Percentiles rank a stretch among this genome's conserved stretches.
phyloP scores from a whole-genome alignment of 768 basidiomycete species.

The Mrakia blollopis region DNA sequence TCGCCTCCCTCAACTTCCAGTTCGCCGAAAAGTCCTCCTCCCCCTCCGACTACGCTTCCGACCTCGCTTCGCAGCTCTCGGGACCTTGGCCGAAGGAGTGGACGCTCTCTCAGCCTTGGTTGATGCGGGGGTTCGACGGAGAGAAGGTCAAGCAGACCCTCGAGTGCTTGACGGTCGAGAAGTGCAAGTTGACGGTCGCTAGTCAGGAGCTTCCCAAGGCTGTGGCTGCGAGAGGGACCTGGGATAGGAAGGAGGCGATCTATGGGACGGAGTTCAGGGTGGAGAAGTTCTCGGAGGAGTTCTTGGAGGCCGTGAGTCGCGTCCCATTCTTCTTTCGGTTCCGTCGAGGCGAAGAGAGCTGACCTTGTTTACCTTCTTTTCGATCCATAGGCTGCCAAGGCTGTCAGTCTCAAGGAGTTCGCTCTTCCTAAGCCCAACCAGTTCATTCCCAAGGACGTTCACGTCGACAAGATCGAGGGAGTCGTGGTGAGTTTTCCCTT shows the following conservation, averaged over 20 bases:
- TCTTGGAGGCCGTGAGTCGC: slow-evolving; percentile 52
- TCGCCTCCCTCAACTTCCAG: slow-evolving; percentile 61
- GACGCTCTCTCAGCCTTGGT: slow-evolving; percentile 62
- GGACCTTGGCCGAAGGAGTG: slow-evolving; percentile 70
- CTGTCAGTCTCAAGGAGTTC: slow-evolving; percentile 55
- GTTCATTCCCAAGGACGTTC: slow-evolving; percentile 81
- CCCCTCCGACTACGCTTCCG: slow-evolving; percentile 73
- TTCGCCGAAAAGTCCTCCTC: slow-evolving; percentile 73
- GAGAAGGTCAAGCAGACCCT: slow-evolving; percentile 36
- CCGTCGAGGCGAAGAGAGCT: neutral
- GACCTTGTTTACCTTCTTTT: slow-evolving; percentile 15
- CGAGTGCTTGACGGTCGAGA: slow-evolving; percentile 50
- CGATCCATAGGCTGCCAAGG: slow-evolving; percentile 55
- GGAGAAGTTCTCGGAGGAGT: slow-evolving; percentile 51
- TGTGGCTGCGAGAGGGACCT: slow-evolving; percentile 44
- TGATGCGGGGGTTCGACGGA: slow-evolving; percentile 71
- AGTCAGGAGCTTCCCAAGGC: slow-evolving; percentile 64
- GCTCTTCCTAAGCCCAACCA: slow-evolving; percentile 77
- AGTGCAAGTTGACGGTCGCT: slow-evolving; percentile 70
- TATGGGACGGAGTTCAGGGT: slow-evolving; percentile 85
- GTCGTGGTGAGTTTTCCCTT: slow-evolving; percentile 52
- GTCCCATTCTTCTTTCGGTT: neutral
- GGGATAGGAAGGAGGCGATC: slow-evolving; percentile 65
- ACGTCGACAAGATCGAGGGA: slow-evolving; percentile 71
- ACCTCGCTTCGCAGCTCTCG: slow-evolving; percentile 64